Conservation (phyloP, 371 early-diverging fungal genomes). For the Zopfochytrium polystomum region DNA sequence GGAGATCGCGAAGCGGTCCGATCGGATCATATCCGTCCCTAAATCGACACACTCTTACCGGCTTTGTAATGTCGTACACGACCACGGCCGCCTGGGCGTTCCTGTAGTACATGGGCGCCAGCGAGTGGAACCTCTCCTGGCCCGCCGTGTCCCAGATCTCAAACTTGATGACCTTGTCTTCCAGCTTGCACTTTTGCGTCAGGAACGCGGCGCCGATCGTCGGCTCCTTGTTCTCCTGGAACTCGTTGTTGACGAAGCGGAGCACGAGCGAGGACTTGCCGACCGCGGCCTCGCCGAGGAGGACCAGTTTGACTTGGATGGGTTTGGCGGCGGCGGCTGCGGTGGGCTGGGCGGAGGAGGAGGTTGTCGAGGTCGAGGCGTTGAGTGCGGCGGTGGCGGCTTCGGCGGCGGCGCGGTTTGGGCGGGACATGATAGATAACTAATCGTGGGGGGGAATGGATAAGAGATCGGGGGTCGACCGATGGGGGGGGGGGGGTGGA, state of each 20-base stretch:
- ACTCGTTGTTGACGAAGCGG: no score
- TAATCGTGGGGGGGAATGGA: neutral
- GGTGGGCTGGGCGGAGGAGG: slow-evolving; percentile 13
- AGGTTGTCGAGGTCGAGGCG: slow-evolving; percentile 10
- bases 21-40: neutral
- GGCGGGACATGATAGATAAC: neutral
- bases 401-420: no score
- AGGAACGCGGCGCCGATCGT: no score
- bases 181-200: no score
- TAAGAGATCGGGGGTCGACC: no score
- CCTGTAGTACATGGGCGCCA: slow-evolving; percentile 99
- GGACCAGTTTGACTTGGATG: slow-evolving; percentile 60
- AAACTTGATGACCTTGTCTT: no score
- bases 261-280: slow-evolving; percentile 72
- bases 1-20: neutral
- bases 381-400: slow-evolving; percentile 5
- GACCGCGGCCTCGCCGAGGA: slow-evolving; percentile 64
- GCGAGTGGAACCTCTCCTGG: slow-evolving; percentile 69
- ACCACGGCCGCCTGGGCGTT: no score
- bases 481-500: no score
- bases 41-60: neutral
- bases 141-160: no score
- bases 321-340: no score
- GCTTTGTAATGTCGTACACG: slow-evolving; percentile 76
- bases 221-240: no score